These are phyloP conservation scores for Plasmopara muralis DNA, from an alignment of 352 stramenopile genomes.

Conservation along the genomic window DNA sequence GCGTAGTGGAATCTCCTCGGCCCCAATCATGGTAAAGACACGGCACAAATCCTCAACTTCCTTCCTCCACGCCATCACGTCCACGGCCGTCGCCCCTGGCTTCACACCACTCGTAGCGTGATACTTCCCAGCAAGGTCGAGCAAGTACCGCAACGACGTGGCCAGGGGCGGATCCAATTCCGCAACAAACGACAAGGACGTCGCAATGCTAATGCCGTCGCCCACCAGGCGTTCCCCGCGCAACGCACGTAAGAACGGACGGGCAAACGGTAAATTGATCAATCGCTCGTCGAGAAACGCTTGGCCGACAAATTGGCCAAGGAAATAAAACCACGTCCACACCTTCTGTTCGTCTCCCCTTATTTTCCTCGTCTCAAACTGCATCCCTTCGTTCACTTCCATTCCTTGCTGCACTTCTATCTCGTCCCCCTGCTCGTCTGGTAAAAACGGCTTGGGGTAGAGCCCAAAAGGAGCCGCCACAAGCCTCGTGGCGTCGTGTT, in stretches of 20 bases:
- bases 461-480: conserved; percentile 51
- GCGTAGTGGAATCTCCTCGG: conserved; percentile 47
- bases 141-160: conserved; percentile 58
- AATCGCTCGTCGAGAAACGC: conserved; percentile 79
- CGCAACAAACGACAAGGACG: conserved; percentile 52
- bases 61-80: conserved; percentile 16
- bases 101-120: neutral
- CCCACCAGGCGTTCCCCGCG: conserved; percentile 51
- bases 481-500: conserved; percentile 18
- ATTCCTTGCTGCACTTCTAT: neutral
- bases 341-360: conserved; percentile 21
- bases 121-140: conserved; percentile 25
- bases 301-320: conserved; percentile 63
- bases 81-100: conserved; percentile 12
- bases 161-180: conserved; percentile 66
- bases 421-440: conserved; percentile 11
- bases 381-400: conserved; percentile 3
- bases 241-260: conserved; percentile 58
- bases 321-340: conserved; percentile 60
- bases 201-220: conserved; percentile 25
- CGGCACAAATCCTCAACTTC: conserved; percentile 64
- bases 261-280: conserved; percentile 72
- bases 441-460: conserved; percentile 38
- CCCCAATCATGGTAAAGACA: conserved; percentile 71
- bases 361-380: conserved; percentile 8